A percentile compares a stretch with the other conserved stretches of the same genome.
Conservation (phyloP, 495 filamentous ascomycete genomes). For the Astrothelium macrocarpum region DNA sequence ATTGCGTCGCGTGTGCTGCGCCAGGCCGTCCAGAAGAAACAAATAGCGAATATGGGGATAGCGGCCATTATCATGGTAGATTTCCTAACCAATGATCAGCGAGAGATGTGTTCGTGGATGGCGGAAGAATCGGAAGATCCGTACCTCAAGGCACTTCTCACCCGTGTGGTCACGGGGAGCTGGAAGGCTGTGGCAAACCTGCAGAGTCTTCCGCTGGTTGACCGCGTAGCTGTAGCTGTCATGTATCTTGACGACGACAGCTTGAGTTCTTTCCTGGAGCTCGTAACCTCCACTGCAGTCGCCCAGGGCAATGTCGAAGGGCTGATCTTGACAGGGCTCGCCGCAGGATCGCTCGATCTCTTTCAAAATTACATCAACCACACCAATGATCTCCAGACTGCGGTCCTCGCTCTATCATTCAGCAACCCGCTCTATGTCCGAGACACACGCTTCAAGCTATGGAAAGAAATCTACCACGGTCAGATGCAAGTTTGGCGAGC, state of each 20-base stretch:
- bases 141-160: slow-evolving; percentile 83
- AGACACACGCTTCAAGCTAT: slow-evolving; percentile 63
- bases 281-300: slow-evolving; percentile 52
- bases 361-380: slow-evolving; percentile 82
- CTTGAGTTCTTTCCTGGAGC: slow-evolving; percentile 60
- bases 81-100: slow-evolving; percentile 38
- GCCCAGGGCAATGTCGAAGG: slow-evolving; percentile 77
- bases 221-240: slow-evolving; percentile 78
- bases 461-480: slow-evolving; percentile 72
- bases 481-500: slow-evolving; percentile 70
- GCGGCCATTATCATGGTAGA: slow-evolving; percentile 46
- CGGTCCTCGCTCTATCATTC: slow-evolving; percentile 72
- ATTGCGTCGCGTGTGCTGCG: slow-evolving; percentile 32
- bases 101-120: slow-evolving; percentile 46
- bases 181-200: slow-evolving; percentile 80
- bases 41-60: slow-evolving; percentile 34
- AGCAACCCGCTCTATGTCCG: slow-evolving; percentile 73
- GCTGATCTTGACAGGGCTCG: slow-evolving; percentile 77
- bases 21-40: slow-evolving; percentile 24
- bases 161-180: slow-evolving; percentile 78
- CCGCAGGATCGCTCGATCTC: slow-evolving; percentile 65
- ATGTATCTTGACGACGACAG: slow-evolving; percentile 72
- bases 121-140: slow-evolving; percentile 63
- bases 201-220: slow-evolving; percentile 67
- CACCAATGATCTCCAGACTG: slow-evolving; percentile 81